These are phyloP conservation scores for Aphanomyces invadans DNA, from an alignment of 352 stramenopile genomes.

Conservation along the genomic window DNA sequence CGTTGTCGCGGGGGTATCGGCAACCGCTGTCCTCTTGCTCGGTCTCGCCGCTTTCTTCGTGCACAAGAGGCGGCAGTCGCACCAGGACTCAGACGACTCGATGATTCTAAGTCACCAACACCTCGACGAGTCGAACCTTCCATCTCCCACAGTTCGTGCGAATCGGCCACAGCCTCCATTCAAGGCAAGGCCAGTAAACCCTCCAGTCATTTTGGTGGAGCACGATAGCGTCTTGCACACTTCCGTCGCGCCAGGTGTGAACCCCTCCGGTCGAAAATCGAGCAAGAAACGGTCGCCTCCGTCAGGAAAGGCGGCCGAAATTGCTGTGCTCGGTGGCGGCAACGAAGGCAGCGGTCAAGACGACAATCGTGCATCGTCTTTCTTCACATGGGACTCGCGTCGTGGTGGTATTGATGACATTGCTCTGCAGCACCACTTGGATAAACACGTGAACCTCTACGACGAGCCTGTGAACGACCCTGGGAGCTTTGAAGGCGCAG, in stretches of 20 bases:
- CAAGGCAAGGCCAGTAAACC: not conserved
- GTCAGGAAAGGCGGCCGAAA: not conserved
- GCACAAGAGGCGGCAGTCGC: not conserved
- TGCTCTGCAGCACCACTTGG: not conserved
- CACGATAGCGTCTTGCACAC: not conserved
- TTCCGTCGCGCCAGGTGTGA: not conserved
- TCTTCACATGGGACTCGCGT: slow-evolving; percentile 10
- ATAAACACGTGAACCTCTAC: no score
- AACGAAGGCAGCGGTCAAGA: not conserved
- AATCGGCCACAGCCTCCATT: not conserved
- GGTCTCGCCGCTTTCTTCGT: not conserved
- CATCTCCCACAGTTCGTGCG: no score
- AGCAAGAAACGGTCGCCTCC: not conserved
- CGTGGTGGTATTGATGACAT: not conserved
- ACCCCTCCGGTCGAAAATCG: not conserved
- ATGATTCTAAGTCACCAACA: no score
- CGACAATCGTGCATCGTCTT: slow-evolving; percentile 5
- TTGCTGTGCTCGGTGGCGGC: not conserved
- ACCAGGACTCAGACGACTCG: not conserved
- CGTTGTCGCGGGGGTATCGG: not conserved
- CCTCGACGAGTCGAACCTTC: no score
- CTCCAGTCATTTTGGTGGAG: not conserved
- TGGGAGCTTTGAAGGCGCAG: no score
- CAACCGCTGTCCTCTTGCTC: not conserved
- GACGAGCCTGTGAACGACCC: no score